phyloP scores from a whole-genome alignment of 1,139 yeast species.

The Geotrichum australiense region DNA sequence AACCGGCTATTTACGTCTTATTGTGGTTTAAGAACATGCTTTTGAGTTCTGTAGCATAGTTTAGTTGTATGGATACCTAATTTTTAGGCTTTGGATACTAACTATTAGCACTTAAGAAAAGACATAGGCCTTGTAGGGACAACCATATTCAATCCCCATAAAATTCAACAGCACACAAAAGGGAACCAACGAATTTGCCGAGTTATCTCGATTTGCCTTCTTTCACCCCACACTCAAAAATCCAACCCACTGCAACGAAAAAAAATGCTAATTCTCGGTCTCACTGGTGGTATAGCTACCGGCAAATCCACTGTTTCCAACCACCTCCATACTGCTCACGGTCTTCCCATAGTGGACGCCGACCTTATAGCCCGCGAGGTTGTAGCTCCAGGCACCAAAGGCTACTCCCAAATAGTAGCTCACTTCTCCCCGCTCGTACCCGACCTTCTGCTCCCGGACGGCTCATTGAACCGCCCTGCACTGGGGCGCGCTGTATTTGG shows the following conservation, averaged over 20 bases:
- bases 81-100: too few relatives aligned
- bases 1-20: too few relatives aligned
- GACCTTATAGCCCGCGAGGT: slow-evolving; percentile 82
- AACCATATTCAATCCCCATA: too few relatives aligned
- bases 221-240: not conserved
- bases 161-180: too few relatives aligned
- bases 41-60: too few relatives aligned
- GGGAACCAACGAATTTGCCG: too few relatives aligned
- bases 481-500: slow-evolving; percentile 78
- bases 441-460: slow-evolving; percentile 45
- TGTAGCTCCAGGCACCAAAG: slow-evolving; percentile 70
- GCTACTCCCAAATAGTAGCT: slow-evolving; percentile 57
- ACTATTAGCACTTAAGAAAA: too few relatives aligned
- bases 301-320: slow-evolving; percentile 90
- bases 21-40: too few relatives aligned
- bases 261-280: slow-evolving; percentile 76
- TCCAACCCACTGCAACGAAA: not conserved
- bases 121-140: too few relatives aligned
- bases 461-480: slow-evolving; percentile 50
- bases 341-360: slow-evolving; percentile 71
- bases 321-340: slow-evolving; percentile 45
- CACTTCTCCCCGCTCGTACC: slow-evolving; percentile 53
- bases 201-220: too few relatives aligned
- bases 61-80: too few relatives aligned
- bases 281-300: slow-evolving; percentile 94